phyloP scores from a whole-genome alignment of 306 rosid species.

The Lathyrus aphaca region DNA sequence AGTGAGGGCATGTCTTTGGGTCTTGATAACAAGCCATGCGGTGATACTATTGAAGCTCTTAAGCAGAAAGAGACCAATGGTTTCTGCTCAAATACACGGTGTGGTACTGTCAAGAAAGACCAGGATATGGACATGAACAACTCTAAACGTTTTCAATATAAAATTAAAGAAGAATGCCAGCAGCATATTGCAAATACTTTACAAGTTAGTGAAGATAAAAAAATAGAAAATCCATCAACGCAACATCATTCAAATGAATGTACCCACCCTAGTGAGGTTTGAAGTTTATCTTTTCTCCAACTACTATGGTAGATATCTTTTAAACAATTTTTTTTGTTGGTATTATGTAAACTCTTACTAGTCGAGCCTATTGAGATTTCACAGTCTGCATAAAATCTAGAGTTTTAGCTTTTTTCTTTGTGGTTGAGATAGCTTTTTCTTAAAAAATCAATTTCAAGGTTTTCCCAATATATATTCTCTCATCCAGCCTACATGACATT shows the following conservation, averaged over 20 bases:
- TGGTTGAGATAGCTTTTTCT: neutral
- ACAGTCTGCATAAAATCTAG: neutral
- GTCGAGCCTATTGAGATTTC: neutral
- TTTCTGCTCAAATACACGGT: conserved; percentile 10
- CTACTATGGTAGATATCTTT: conserved; percentile 2
- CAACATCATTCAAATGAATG: conserved; percentile 40
- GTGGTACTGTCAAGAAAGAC: conserved; percentile 35
- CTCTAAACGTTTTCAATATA: conserved; percentile 35
- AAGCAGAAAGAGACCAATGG: conserved; percentile 42
- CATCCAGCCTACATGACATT: conserved; percentile 10
- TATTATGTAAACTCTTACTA: neutral
- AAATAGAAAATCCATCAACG: conserved; percentile 29
- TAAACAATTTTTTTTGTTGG: neutral
- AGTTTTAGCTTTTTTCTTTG: neutral
- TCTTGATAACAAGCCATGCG: conserved; percentile 29
- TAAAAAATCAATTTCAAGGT: neutral
- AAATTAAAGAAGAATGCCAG: neutral
- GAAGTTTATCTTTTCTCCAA: conserved; percentile 35
- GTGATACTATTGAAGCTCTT: conserved; percentile 36
- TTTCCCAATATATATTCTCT: neutral
- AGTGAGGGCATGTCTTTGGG: conserved; percentile 28
- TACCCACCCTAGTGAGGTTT: conserved; percentile 45
- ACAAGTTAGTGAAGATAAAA: conserved; percentile 43
- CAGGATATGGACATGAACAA: conserved; percentile 44
- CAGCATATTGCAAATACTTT: conserved; percentile 25